Evolutionary conservation across 495 filamentous ascomycete species (phyloP).

Genomic region (Thermothielavioides terrestris): DNA sequence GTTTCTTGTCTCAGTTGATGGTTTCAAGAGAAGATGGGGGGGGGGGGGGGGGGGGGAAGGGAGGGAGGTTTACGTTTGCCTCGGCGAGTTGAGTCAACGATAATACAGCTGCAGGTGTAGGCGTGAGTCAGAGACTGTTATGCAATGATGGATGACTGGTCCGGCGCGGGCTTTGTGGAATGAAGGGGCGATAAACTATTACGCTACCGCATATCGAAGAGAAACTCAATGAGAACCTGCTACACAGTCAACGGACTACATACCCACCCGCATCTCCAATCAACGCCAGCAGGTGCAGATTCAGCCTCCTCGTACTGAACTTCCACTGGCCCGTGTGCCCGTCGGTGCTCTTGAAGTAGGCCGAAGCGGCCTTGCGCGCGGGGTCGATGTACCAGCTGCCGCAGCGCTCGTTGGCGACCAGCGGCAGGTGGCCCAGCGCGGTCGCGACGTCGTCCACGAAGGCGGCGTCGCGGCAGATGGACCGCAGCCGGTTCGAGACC

Average conservation of each 20-base stretch:
- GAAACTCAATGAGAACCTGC: not conserved
- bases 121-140: too few relatives aligned
- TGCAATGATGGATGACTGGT: too few relatives aligned
- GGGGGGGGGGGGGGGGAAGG: not conserved
- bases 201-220: not conserved
- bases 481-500: constrained; percentile 67
- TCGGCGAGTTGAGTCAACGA: constrained; percentile 89
- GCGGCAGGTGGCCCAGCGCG: constrained; percentile 53
- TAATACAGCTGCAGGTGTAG: constrained; percentile 56
- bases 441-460: constrained; percentile 53
- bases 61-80: constrained; percentile 75
- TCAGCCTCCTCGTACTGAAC: constrained; percentile 76
- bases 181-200: too few relatives aligned
- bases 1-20: not conserved
- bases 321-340: constrained; percentile 85
- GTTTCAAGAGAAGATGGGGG: not conserved
- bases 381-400: constrained; percentile 92
- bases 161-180: too few relatives aligned
- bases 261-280: constrained; percentile 58
- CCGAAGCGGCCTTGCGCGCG: constrained; percentile 53
- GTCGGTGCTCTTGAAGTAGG: constrained; percentile 97
- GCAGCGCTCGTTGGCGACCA: constrained; percentile 90
- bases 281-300: constrained; percentile 64
- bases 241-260: constrained; percentile 13
- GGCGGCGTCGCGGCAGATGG: constrained; percentile 57